Conservation (phyloP, 2,329 filamentous ascomycete species). For the Colletotrichum kahawae region DNA sequence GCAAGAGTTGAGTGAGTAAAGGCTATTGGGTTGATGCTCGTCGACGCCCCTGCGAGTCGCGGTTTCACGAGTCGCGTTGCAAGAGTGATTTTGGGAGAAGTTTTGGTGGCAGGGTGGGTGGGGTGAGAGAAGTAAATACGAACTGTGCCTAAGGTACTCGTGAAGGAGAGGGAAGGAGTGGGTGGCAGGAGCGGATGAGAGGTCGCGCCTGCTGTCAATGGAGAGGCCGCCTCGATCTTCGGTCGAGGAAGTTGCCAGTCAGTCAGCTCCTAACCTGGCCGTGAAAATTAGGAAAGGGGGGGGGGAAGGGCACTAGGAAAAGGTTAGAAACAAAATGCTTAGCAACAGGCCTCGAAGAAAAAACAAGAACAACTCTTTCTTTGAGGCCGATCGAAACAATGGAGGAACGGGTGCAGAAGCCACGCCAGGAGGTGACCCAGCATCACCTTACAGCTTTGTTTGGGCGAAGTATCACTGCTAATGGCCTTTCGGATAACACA, state of each 20-base stretch:
- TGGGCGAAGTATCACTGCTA: background rate
- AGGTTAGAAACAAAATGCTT: background rate
- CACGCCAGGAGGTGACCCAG: background rate
- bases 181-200: background rate
- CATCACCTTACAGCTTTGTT: background rate
- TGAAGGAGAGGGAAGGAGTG: background rate
- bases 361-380: background rate
- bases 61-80: background rate
- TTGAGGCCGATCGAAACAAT: background rate
- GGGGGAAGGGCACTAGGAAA: background rate
- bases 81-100: background rate
- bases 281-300: background rate
- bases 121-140: background rate
- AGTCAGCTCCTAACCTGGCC: background rate
- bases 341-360: background rate
- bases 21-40: background rate
- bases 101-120: background rate
- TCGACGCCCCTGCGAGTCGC: background rate
- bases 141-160: background rate
- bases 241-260: background rate
- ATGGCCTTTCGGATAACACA: background rate
- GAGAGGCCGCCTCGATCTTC: background rate
- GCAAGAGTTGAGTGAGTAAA: background rate
- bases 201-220: background rate
- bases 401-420: background rate